These are phyloP conservation scores for Malus asiatica DNA, from an alignment of 306 rosid genomes.

Conservation along the genomic window DNA sequence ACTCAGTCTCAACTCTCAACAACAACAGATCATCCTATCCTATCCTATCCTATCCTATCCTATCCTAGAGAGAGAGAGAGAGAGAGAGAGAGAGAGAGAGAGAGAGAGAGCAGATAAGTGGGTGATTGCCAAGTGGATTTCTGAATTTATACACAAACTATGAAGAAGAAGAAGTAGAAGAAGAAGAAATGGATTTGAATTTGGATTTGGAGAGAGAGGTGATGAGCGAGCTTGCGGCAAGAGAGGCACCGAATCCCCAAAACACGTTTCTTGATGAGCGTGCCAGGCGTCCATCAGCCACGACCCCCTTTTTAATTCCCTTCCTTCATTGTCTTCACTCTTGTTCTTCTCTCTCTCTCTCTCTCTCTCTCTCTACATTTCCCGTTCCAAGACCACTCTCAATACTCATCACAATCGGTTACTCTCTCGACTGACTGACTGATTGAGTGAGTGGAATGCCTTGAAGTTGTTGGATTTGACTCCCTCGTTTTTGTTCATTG, in stretches of 20 bases:
- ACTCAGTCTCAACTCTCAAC: no score
- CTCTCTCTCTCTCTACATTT: neutral
- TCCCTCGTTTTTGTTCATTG: no score
- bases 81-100: neutral
- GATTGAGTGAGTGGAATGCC: no score
- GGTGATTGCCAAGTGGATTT: neutral
- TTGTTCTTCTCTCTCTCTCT: neutral
- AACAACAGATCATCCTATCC: no score
- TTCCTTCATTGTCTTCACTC: neutral
- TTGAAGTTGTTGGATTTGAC: no score
- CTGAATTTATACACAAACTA: neutral
- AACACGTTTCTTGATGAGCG: slow-evolving; percentile 41
- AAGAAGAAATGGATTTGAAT: neutral
- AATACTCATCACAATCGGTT: no score
- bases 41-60: no score
- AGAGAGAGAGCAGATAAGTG: neutral
- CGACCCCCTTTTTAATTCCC: neutral
- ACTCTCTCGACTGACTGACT: no score
- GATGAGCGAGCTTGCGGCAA: slow-evolving; percentile 3
- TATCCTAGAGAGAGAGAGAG: neutral
- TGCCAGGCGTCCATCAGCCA: slow-evolving; percentile 49
- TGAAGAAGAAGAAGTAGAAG: neutral
- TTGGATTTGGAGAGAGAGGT: neutral
- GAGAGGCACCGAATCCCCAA: slow-evolving; percentile 14
- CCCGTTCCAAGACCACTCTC: no score